These are phyloP conservation scores for Aspergillus hiratsukae DNA, from an alignment of 2,329 filamentous ascomycete genomes.

Conservation along the genomic window DNA sequence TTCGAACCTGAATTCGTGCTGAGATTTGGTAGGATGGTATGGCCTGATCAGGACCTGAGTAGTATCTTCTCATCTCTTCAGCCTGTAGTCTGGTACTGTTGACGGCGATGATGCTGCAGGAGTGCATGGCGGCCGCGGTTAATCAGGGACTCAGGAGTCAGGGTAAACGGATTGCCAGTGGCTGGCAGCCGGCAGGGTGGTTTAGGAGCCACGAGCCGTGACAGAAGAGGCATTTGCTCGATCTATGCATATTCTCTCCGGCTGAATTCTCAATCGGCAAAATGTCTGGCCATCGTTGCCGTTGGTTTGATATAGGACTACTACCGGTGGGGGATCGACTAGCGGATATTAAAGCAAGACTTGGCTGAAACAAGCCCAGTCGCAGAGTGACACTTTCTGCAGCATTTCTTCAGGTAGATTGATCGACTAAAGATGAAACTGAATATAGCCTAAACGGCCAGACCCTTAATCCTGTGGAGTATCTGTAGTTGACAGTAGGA, in stretches of 20 bases:
- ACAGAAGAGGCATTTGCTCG: background rate
- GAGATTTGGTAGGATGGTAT: constrained; percentile 15
- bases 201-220: background rate
- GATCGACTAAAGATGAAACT: background rate
- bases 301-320: background rate
- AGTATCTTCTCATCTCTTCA: background rate
- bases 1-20: constrained; percentile 12
- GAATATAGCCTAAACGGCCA: background rate
- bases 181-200: background rate
- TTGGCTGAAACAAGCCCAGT: background rate
- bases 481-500: background rate
- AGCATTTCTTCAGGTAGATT: background rate
- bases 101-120: constrained; percentile 1
- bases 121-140: constrained; percentile 14
- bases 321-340: background rate
- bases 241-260: background rate
- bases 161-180: constrained; percentile 11
- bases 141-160: no score
- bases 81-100: background rate
- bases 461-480: background rate
- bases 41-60: constrained; percentile 7
- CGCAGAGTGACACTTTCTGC: background rate
- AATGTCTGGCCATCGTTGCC: background rate
- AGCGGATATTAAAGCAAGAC: background rate
- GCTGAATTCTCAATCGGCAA: background rate